These are phyloP conservation scores for Deinandra increscens DNA, from an alignment of 129 eudicot species.

Conservation along the genomic window DNA sequence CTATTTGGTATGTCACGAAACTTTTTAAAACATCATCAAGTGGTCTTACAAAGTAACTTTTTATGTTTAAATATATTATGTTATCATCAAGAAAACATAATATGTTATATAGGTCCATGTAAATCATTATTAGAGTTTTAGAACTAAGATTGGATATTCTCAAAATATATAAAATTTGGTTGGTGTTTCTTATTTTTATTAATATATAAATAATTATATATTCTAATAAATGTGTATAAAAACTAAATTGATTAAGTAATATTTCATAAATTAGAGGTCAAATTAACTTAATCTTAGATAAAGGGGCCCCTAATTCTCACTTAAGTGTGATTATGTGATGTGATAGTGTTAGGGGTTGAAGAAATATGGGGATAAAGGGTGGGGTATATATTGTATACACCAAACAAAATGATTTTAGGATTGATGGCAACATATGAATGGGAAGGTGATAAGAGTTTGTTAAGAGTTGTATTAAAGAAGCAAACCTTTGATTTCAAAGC, in stretches of 20 bases:
- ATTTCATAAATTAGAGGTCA: neutral
- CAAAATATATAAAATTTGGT: no score
- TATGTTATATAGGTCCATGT: neutral
- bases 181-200: no score
- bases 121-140: no score
- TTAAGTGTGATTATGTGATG: conserved; percentile 14
- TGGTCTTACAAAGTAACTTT: conserved; percentile 15
- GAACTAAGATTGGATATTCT: no score
- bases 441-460: conserved; percentile 40
- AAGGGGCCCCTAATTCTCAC: neutral
- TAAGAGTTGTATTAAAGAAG: conserved; percentile 58
- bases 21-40: conserved; percentile 5
- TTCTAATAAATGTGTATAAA: neutral
- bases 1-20: neutral
- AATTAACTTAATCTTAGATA: neutral
- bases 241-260: neutral
- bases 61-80: conserved; percentile 1
- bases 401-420: conserved; percentile 34
- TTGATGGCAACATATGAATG: conserved; percentile 40
- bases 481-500: conserved; percentile 35
- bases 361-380: conserved; percentile 32
- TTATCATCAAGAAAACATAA: no score
- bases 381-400: conserved; percentile 34
- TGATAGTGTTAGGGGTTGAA: conserved; percentile 15
- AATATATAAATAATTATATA: neutral